Evolutionary conservation across 177 flowering plant species (phyloP).

Genomic region (Tripterygium wilfordii): DNA sequence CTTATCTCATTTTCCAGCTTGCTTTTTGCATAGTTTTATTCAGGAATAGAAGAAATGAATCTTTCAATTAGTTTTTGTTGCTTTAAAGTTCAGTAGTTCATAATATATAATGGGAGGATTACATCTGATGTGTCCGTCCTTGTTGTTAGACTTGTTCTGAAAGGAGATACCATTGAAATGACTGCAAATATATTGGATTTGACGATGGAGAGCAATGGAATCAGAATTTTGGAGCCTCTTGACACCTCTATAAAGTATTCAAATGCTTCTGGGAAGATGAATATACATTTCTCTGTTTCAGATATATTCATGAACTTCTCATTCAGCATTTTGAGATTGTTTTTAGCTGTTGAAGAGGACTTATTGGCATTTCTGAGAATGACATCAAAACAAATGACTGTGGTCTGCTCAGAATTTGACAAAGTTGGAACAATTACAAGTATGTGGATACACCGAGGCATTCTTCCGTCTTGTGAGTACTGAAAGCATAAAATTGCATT

Average conservation of each 20-base stretch:
- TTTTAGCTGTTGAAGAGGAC: constrained; percentile 93
- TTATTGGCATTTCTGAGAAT: constrained; percentile 77
- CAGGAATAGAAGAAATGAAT: no score
- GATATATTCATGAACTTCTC: constrained; percentile 94
- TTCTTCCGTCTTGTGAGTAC: constrained; percentile 2
- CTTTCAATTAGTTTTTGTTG: no score
- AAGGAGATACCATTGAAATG: constrained; percentile 67
- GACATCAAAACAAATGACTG: constrained; percentile 70
- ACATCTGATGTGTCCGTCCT: constrained; percentile 2
- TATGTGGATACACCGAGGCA: constrained; percentile 18
- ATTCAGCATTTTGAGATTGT: constrained; percentile 83
- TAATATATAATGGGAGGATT: background rate
- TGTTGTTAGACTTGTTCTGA: constrained; percentile 65
- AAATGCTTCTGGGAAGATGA: constrained; percentile 81
- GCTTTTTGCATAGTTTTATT: no score
- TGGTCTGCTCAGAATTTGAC: constrained; percentile 83
- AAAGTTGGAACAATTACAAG: constrained; percentile 74
- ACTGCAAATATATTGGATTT: constrained; percentile 76
- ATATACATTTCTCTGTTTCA: constrained; percentile 66
- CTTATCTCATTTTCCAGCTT: no score
- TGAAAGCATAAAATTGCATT: background rate
- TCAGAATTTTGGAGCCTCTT: constrained; percentile 89
- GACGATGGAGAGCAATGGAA: constrained; percentile 92
- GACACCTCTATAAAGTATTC: constrained; percentile 69
- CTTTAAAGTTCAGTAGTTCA: no score